phyloP scores from a whole-genome alignment of 2,329 filamentous ascomycete genomes.

The Cordyceps cateniannulata region DNA sequence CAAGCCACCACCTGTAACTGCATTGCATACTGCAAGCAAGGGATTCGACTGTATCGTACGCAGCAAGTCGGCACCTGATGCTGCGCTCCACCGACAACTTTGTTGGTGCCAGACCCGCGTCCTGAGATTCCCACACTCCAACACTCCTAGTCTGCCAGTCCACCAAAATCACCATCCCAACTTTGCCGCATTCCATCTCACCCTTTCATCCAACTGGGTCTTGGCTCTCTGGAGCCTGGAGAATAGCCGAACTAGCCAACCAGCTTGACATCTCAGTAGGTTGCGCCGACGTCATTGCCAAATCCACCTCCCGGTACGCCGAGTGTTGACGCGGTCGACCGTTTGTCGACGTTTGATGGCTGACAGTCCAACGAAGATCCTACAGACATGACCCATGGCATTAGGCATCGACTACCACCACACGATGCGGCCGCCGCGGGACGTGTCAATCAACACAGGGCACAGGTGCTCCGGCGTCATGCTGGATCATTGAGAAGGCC shows the following conservation, averaged over 20 bases:
- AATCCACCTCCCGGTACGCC: background rate
- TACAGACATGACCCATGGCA: no score
- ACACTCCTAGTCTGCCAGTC: background rate
- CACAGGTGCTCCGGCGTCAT: background rate
- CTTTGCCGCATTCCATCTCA: background rate
- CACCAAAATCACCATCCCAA: background rate
- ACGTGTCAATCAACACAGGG: constrained; percentile 6
- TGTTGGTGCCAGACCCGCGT: background rate
- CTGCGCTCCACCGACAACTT: background rate
- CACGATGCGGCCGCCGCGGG: background rate
- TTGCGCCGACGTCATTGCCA: background rate
- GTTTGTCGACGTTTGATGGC: background rate
- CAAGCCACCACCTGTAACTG: background rate
- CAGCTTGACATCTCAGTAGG: background rate
- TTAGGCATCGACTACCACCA: constrained; percentile 2
- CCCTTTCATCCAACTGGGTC: background rate
- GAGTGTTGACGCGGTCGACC: background rate
- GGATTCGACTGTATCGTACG: background rate
- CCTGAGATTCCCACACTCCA: background rate
- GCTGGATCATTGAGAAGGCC: background rate
- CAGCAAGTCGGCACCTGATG: background rate
- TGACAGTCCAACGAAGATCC: no score
- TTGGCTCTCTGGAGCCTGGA: background rate
- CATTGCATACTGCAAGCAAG: background rate
- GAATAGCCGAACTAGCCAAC: background rate